Evolutionary conservation across 148 eudicot genomes (phyloP).

Genomic region (Salicornia ramosissima): DNA sequence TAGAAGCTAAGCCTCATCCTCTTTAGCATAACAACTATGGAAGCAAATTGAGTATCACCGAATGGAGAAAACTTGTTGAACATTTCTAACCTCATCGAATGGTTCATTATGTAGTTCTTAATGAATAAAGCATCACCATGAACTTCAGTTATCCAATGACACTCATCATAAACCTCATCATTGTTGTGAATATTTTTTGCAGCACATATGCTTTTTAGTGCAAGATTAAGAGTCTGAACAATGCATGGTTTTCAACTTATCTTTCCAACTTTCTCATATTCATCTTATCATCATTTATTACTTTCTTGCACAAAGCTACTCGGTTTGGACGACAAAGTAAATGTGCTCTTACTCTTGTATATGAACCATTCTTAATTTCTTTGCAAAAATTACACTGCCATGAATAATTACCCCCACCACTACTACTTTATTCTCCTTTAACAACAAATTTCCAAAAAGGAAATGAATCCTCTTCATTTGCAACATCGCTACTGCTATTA

Average conservation of each 20-base stretch:
- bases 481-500: background rate
- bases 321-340: background rate
- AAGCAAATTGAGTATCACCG: constrained; percentile 23
- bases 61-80: constrained; percentile 22
- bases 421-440: background rate
- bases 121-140: constrained; percentile 7
- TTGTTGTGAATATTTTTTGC: background rate
- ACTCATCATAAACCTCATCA: constrained; percentile 6
- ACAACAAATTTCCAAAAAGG: constrained; percentile 13
- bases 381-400: background rate
- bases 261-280: constrained; percentile 1
- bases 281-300: background rate
- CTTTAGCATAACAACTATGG: constrained; percentile 18
- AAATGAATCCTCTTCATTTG: background rate
- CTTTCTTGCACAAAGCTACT: background rate
- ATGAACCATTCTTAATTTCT: constrained; percentile 2
- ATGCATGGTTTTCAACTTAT: constrained; percentile 13
- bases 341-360: constrained; percentile 12
- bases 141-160: constrained; percentile 3
- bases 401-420: background rate
- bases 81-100: constrained; percentile 23
- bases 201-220: constrained; percentile 8
- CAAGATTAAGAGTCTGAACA: constrained; percentile 21
- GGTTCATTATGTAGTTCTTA: constrained; percentile 28
- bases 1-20: constrained; percentile 17